Evolutionary conservation across 2,329 filamentous ascomycete species (phyloP), one percentile per base, ranked within the genome.

Genomic region (Neonectria magnoliae): DNA sequence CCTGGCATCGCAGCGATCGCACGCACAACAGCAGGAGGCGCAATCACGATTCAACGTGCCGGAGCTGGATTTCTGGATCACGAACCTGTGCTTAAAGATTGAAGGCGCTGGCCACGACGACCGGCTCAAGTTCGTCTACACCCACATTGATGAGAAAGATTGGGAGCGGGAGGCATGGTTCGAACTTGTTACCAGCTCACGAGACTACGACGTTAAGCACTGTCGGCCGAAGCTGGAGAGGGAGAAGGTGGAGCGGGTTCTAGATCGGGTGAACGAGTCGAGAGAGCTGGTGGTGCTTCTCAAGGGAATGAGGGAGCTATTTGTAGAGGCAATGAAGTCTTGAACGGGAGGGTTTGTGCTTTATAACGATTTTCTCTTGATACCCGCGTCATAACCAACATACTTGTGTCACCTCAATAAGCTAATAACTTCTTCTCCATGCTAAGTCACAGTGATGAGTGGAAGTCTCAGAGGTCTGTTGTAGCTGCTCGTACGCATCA

Each of bases 1-100:
- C 44, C 81, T 92, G 22, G 90, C 90, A n/a, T 90, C 91, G 13
- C 92, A 94, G 80, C 84, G 89, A 56, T 87, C 88, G 67, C 89
- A 93, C 76, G 89, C 92, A 52, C 86, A 88, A 67, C 90, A 93
- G 71, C 84, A 97, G 41, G 93, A 97, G 73, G 87, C 91, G 2
- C 95, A 98, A 81, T 88, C 92, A 58, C 88, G 93, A 36, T 92
- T 95, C 80, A 98, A 99, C 79, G 88, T 93, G 47, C 96, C 96
- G 0, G 96, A 99, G 82, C 85, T 99, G 50, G 92, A 94, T 71
- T 98, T 98, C 77, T 99, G 96, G 96, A 92, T 97, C 77, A 91
- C 91, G 59, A 96, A 95, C 76, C 83, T 99, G 64, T 94, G 95
- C 63, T 79, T 98, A 76, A 85, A 91, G 65, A 97, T 99, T 75